These are phyloP conservation scores for Skeletonema grethae DNA, from an alignment of 108 stramenopile species.

Conservation along the genomic window DNA sequence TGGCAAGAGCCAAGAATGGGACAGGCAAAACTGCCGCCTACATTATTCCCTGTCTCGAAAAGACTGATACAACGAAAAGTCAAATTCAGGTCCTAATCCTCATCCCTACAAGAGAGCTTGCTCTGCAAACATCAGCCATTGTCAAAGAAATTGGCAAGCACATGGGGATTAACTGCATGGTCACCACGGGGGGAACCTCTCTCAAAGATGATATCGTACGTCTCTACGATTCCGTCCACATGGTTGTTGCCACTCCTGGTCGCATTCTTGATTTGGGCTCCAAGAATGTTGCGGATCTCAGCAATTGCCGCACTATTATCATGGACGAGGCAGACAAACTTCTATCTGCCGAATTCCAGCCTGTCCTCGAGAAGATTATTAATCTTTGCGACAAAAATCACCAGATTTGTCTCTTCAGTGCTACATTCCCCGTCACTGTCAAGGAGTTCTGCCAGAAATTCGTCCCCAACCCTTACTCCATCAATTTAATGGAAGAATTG, in stretches of 20 bases:
- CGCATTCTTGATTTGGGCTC: conserved; percentile 97
- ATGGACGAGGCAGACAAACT: conserved; percentile 99
- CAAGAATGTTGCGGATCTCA: conserved; percentile 94
- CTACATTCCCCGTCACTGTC: conserved; percentile 98
- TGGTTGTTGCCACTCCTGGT: conserved; percentile 97
- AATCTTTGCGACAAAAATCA: conserved; percentile 80
- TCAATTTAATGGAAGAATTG: conserved; percentile 99
- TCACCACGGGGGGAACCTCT: conserved; percentile 97
- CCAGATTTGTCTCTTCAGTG: conserved; percentile 98
- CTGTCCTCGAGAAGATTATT: conserved; percentile 94
- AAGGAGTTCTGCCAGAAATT: conserved; percentile 94
- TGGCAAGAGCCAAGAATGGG: conserved; percentile 97
- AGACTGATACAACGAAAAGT: conserved; percentile 88
- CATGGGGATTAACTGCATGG: conserved; percentile 97
- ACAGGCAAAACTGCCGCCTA: conserved; percentile 99
- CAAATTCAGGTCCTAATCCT: conserved; percentile 95
- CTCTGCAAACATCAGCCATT: conserved; percentile 97
- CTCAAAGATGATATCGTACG: conserved; percentile 99
- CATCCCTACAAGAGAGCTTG: conserved; percentile 97
- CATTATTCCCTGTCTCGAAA: conserved; percentile 98
- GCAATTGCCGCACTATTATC: conserved; percentile 93
- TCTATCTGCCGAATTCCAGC: conserved; percentile 95
- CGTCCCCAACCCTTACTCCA: conserved; percentile 91
- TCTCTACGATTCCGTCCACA: conserved; percentile 94
- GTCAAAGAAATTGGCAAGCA: conserved; percentile 98